Base-by-base conservation (phyloP, 352 stramenopile species). In the Albugo candida region DNA sequence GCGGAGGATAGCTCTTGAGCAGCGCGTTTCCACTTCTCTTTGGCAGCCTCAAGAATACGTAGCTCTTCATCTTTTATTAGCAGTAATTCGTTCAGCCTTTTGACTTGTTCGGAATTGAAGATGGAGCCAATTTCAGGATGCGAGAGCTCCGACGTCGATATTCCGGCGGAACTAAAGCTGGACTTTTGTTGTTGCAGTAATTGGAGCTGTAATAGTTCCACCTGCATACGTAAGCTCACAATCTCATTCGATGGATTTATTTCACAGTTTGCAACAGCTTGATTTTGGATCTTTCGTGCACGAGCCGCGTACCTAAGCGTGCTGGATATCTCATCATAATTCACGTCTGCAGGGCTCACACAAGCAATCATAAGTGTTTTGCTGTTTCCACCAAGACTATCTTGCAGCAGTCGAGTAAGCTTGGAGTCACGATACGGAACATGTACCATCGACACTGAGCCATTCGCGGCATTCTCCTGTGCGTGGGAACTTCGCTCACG, bases 211-310 rank as follows among this genome's bases (percentile, higher is more conserved):
- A 83, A 45, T 31, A 82, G 49, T 41, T 75, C 70, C 16, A 88
- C 41, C 51, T 88, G 70, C 47, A 78, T 67, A 45, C 80, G 81
- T 8, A 87, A 56, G 36, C 64, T 69, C 5, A 36, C 31, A 11
- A 85, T 51, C 51, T 81, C 64, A 44, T 60, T 95, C 24, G 86
- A 74, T 18, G 91, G 77, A 48, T 93, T 96, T 17, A 84, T 67
- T 51, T 97, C 89, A 53, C 97, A 86, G 61, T 98, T 98, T 35
- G 98, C 84, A 47, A 96, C 76, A 0, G 95, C 91, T 51, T 87
- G 82, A 62, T 98, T 98, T 55, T 98, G 92, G 56, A 99, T 98
- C 48, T 97, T 97, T 41, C 97, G 97, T 5, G 96, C 91, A 17
- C 95, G 82, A 45, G 94, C 93, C 1, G 94, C 93, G 52, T 84